Conservation (phyloP, 78 protist species). For the Speleostelium caveatum region DNA sequence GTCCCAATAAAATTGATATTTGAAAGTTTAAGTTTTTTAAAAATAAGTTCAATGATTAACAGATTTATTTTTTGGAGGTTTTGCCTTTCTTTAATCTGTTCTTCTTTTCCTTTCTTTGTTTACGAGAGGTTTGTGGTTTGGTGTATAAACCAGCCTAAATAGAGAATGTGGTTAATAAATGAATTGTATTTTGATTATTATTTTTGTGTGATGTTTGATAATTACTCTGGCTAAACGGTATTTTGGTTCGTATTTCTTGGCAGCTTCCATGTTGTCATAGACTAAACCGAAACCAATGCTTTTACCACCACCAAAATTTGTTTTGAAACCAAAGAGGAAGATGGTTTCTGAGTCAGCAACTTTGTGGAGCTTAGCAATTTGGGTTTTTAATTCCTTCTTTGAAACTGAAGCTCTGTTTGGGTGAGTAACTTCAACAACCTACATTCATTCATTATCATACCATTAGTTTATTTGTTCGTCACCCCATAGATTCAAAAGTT, state of each 20-base stretch:
- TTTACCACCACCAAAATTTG: conserved; percentile 98
- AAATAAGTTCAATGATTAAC: too few relatives aligned
- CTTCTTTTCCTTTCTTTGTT: conserved; percentile 97
- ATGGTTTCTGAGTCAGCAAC: conserved; percentile 85
- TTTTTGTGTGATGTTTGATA: not conserved
- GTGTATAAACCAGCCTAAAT: conserved; percentile 69
- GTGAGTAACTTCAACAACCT: conserved; percentile 96
- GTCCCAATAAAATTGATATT: too few relatives aligned
- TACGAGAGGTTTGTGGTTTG: conserved; percentile 85
- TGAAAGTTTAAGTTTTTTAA: too few relatives aligned
- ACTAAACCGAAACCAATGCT: conserved; percentile 97
- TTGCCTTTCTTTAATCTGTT: conserved; percentile 96
- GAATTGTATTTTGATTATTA: not conserved
- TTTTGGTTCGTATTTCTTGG: conserved; percentile 95
- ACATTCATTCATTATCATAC: too few relatives aligned
- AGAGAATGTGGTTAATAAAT: not conserved
- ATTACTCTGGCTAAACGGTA: conserved; percentile 92
- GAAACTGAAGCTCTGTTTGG: conserved; percentile 94
- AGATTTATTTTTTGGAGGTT: conserved; percentile 85
- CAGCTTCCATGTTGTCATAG: conserved; percentile 93
- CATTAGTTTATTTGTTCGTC: too few relatives aligned
- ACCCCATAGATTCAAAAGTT: too few relatives aligned
- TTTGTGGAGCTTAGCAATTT: conserved; percentile 96
- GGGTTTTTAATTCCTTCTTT: conserved; percentile 89
- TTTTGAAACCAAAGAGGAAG: conserved; percentile 94